These are phyloP conservation scores for Lodderomyces elongisporus DNA, from an alignment of 1,139 yeast genomes.

Conservation along the genomic window DNA sequence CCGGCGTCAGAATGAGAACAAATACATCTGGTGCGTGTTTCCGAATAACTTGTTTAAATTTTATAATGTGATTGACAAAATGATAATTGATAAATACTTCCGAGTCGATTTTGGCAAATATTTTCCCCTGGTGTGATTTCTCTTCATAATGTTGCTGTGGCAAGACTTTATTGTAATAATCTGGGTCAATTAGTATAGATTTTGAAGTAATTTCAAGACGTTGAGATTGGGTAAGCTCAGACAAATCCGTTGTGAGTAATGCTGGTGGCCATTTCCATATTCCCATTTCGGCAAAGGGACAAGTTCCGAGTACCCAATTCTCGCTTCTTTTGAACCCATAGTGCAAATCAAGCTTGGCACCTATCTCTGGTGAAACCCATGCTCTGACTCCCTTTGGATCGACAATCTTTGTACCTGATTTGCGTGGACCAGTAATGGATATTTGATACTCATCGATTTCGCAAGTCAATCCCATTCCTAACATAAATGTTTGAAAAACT, in stretches of 20 bases:
- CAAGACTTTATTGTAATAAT: conserved; percentile 27
- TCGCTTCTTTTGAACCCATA: conserved; percentile 67
- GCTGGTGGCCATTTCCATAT: conserved; percentile 55
- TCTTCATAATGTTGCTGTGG: conserved; percentile 10
- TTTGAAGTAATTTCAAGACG: conserved; percentile 32
- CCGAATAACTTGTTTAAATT: conserved; percentile 48
- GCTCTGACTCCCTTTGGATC: conserved; percentile 67
- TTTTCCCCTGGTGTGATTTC: not conserved
- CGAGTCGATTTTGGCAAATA: conserved; percentile 33
- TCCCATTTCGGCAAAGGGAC: conserved; percentile 75
- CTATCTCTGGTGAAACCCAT: conserved; percentile 55
- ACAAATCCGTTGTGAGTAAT: conserved; percentile 10
- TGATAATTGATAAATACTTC: conserved; percentile 58
- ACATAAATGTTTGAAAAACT: conserved; percentile 49
- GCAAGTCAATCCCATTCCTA: conserved; percentile 71
- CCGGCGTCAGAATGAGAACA: conserved; percentile 78
- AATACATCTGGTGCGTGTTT: conserved; percentile 41
- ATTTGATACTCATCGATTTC: conserved; percentile 64
- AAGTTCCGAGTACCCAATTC: conserved; percentile 66
- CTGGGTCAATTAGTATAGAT: conserved; percentile 27
- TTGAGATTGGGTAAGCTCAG: conserved; percentile 20
- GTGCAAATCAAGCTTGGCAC: conserved; percentile 41
- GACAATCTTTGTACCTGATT: conserved; percentile 47
- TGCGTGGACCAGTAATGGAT: conserved; percentile 69
- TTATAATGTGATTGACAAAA: conserved; percentile 55